Percentiles rank a stretch among this genome's conserved stretches.
Evolutionary conservation across 805 yeast species (phyloP).

Genomic region (Nakazawaea molendinolei): DNA sequence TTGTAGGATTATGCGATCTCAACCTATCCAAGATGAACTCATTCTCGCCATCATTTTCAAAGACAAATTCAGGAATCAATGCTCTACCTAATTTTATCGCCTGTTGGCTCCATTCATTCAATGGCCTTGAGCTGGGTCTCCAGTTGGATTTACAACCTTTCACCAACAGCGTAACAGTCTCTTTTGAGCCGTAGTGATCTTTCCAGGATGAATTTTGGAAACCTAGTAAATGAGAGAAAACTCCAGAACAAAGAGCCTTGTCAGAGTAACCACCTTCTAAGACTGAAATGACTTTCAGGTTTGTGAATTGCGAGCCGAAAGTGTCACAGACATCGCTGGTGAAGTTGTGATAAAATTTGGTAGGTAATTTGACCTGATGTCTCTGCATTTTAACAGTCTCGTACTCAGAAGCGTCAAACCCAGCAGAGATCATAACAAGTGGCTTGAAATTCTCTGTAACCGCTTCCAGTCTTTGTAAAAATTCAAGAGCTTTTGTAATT

Average conservation of each 20-base stretch:
- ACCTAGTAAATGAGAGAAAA: constrained; percentile 73
- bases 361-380: constrained; percentile 76
- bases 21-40: no score
- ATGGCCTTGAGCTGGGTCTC: constrained; percentile 42
- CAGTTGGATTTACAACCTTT: constrained; percentile 66
- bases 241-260: constrained; percentile 73
- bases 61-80: constrained; percentile 7
- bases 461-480: constrained; percentile 29
- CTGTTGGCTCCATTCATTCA: constrained; percentile 58
- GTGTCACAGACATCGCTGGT: constrained; percentile 63
- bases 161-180: constrained; percentile 56
- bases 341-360: constrained; percentile 66
- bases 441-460: constrained; percentile 35
- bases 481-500: constrained; percentile 62
- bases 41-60: no score
- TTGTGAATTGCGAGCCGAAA: constrained; percentile 30
- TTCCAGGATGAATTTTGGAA: constrained; percentile 53
- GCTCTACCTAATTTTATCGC: constrained; percentile 9
- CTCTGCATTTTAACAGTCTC: constrained; percentile 83
- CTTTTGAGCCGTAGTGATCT: constrained; percentile 55
- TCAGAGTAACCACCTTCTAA: constrained; percentile 87
- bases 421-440: constrained; percentile 72
- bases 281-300: constrained; percentile 59
- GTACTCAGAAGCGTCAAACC: constrained; percentile 82
- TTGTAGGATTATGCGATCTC: no score